A percentile compares a stretch with the other conserved stretches of the same genome.
Evolutionary conservation across 2,329 filamentous ascomycete genomes (phyloP).

Genomic region (Elsinoe fawcettii): DNA sequence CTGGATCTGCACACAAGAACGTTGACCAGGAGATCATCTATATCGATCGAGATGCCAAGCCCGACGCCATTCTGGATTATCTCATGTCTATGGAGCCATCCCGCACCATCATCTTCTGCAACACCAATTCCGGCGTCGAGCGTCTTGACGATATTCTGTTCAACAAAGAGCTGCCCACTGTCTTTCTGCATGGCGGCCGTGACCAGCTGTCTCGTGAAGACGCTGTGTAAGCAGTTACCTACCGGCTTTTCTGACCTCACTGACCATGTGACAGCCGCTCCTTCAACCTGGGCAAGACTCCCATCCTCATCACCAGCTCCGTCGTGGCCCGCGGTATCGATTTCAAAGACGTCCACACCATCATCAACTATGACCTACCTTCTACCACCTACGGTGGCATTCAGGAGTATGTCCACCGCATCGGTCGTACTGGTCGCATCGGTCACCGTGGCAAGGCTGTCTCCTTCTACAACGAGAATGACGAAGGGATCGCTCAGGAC

Average conservation of each 20-base stretch:
- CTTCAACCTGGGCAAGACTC: constrained; percentile 66
- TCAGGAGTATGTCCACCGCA: constrained; percentile 87
- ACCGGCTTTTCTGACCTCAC: not conserved
- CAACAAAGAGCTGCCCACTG: constrained; percentile 70
- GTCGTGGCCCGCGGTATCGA: constrained; percentile 85
- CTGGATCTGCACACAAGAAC: constrained; percentile 73
- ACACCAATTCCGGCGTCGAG: constrained; percentile 69
- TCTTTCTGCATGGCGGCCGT: constrained; percentile 80
- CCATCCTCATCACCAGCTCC: constrained; percentile 79
- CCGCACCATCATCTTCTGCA: constrained; percentile 85
- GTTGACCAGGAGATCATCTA: constrained; percentile 70
- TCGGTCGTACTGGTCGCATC: constrained; percentile 91
- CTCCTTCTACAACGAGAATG: constrained; percentile 76
- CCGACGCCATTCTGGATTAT: constrained; percentile 61
- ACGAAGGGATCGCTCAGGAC: constrained; percentile 63
- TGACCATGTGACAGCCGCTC: constrained; percentile 46
- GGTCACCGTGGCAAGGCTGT: constrained; percentile 79
- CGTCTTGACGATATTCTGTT: constrained; percentile 81
- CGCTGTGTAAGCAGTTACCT: constrained; percentile 55
- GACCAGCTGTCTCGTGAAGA: constrained; percentile 90
- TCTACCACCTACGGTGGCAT: constrained; percentile 71
- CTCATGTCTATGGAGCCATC: constrained; percentile 62
- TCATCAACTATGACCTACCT: constrained; percentile 90
- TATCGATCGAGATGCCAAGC: constrained; percentile 60
- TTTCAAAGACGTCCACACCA: constrained; percentile 75